Conservation (phyloP, 192 early-diverging fungal species). For the Umbelopsis isabellina region DNA sequence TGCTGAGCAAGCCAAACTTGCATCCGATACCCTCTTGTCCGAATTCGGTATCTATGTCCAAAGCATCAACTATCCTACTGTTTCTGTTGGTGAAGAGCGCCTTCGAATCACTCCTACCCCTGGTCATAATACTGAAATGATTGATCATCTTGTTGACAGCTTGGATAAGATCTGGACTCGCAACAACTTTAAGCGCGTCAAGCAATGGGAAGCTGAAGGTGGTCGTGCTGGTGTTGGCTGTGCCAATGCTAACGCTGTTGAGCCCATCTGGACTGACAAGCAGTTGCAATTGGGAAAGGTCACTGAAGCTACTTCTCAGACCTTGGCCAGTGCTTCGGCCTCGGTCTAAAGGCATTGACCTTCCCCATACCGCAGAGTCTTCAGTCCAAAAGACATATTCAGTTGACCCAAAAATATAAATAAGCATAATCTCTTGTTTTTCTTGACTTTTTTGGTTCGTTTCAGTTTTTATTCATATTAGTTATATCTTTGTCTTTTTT, state of each 20-base stretch:
- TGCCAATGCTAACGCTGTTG: constrained; percentile 39
- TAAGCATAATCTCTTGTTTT: background rate
- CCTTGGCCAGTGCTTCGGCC: constrained; percentile 5
- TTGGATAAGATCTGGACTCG: constrained; percentile 87
- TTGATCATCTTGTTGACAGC: constrained; percentile 80
- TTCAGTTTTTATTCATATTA: background rate
- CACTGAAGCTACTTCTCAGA: constrained; percentile 3
- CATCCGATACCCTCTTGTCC: constrained; percentile 89
- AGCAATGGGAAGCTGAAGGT: constrained; percentile 85
- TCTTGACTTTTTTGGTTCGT: background rate
- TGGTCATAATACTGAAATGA: constrained; percentile 84
- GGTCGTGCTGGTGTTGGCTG: constrained; percentile 89
- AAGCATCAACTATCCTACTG: constrained; percentile 98
- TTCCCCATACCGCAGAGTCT: constrained; percentile 11
- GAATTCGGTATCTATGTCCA: constrained; percentile 97
- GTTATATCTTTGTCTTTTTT: background rate
- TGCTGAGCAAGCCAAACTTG: constrained; percentile 90
- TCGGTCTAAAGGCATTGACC: background rate
- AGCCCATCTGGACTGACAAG: constrained; percentile 62
- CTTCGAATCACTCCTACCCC: constrained; percentile 98
- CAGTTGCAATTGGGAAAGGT: constrained; percentile 43
- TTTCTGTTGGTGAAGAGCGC: constrained; percentile 92
- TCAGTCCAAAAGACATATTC: background rate
- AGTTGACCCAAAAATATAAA: background rate
- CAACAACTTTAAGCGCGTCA: constrained; percentile 80